phyloP scores from a whole-genome alignment of 139 green algal genomes.

The Asterochloris erici region DNA sequence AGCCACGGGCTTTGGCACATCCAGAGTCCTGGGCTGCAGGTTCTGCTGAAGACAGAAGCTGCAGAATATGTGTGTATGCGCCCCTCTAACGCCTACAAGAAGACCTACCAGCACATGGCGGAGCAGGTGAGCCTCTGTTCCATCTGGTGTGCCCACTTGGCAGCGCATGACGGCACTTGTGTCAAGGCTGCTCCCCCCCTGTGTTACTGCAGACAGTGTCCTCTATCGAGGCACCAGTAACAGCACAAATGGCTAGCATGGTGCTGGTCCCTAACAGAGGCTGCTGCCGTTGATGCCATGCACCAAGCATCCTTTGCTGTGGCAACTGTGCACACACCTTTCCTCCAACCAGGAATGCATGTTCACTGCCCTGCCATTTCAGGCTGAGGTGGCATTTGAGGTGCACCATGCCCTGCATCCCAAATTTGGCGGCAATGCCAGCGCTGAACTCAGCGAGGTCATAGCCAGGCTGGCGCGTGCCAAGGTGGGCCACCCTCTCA shows the following conservation, averaged over 20 bases:
- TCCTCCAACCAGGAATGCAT: too few relatives aligned
- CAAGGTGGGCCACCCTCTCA: constrained; percentile 36
- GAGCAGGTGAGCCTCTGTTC: constrained; percentile 31
- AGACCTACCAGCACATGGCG: constrained; percentile 39
- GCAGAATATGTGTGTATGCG: constrained; percentile 39
- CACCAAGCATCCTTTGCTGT: neutral
- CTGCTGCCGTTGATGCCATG: constrained; percentile 15
- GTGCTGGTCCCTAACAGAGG: neutral
- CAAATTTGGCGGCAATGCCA: constrained; percentile 33
- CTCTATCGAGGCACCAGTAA: neutral
- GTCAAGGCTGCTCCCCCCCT: neutral
- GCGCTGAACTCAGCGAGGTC: constrained; percentile 58
- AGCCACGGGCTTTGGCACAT: neutral
- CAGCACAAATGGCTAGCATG: neutral
- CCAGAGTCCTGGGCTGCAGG: constrained; percentile 1
- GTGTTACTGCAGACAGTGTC: too few relatives aligned
- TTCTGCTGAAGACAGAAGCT: constrained; percentile 32
- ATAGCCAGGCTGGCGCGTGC: constrained; percentile 59
- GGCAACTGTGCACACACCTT: too few relatives aligned
- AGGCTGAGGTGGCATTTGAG: neutral
- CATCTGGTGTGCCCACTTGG: neutral
- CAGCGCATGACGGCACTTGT: too few relatives aligned
- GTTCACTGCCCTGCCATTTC: too few relatives aligned
- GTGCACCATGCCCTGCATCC: constrained; percentile 44
- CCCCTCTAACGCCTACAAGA: constrained; percentile 46